Evolutionary conservation across 2,329 filamentous ascomycete species (phyloP), one percentile per base, ranked within the genome.

Genomic region (Penicillium expansum): DNA sequence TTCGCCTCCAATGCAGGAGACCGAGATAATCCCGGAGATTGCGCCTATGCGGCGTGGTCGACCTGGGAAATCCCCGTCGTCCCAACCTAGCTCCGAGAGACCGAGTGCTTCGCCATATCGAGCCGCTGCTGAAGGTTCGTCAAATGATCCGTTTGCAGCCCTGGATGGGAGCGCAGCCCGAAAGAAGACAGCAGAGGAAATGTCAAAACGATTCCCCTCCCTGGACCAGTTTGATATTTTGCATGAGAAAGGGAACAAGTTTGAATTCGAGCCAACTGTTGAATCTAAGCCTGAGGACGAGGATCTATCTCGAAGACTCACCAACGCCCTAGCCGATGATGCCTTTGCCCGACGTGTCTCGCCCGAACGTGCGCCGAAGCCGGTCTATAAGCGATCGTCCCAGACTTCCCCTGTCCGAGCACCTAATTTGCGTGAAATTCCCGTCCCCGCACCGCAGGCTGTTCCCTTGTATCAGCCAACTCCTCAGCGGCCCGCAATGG

Each of bases 171-270:
- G 83, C 55, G 77, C 82, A 33, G 74, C 76, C 61, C 63, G 79
- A 24, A 78, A 78, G 8, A 81, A 83, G 44, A 62, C 67, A 22
- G 79, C 81, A 2, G 94, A 97, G 64, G 93, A 97, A 68, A 79
- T 97, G 27, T 91, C 93, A 0, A 83, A 86, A 29, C 85, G 89
- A 51, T 99, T 97, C 65, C 94, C 94, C 0, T 92, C 91, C 6
- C 80, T 99, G 24, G 92, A 97, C 67, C 91, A 97, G 65, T 99
- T 99, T 69, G 88, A 93, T 3, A 79, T 99, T 18, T 78, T 97
- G 43, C 91, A 96, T 65, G 92, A 97, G 61, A 85, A 90, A 60
- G 89, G 90, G 3, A 77, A 85, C 59, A 92, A 91, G 58, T 97
- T 97, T 66, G 87, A 93, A 53, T 97, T 97, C 71, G 87, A 90